A percentile compares a stretch with the other conserved stretches of the same genome.
These are phyloP conservation scores for Fusarium torreyae DNA, from an alignment of 2,329 filamentous ascomycete genomes.

Conservation along the genomic window DNA sequence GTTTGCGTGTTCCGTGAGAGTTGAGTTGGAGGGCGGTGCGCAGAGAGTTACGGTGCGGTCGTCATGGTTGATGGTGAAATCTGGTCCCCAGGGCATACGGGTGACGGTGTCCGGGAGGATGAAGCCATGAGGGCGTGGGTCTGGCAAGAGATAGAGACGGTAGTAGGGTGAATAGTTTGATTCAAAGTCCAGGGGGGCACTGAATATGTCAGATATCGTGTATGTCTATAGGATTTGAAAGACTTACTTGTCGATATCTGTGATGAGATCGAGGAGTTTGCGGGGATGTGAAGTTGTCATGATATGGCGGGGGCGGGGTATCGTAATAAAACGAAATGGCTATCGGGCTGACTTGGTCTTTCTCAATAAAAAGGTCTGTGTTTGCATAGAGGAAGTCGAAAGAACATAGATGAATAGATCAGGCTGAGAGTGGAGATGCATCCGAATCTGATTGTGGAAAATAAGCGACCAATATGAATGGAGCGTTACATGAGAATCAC, in stretches of 20 bases:
- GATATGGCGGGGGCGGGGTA: conserved; percentile 12
- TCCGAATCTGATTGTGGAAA: conserved; percentile 3
- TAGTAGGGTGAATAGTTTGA: conserved; percentile 59
- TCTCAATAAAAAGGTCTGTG: background rate
- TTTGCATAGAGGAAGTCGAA: background rate
- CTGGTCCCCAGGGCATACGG: conserved; percentile 63
- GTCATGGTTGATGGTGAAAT: conserved; percentile 56
- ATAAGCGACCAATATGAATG: conserved; percentile 14
- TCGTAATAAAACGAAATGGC: background rate
- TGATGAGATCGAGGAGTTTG: conserved; percentile 57
- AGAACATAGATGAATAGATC: background rate
- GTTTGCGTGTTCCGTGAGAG: conserved; percentile 54
- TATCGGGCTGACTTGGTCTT: background rate
- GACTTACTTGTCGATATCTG: conserved; percentile 61
- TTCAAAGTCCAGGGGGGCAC: conserved; percentile 64
- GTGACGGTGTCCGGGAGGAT: conserved; percentile 62
- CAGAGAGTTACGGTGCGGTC: conserved; percentile 54
- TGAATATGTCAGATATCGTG: conserved; percentile 40
- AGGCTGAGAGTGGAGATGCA: conserved; percentile 25
- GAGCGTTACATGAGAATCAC: background rate
- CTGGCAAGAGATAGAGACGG: conserved; percentile 61
- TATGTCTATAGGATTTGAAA: background rate
- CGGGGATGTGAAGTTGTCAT: conserved; percentile 41
- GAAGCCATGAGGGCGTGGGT: conserved; percentile 65
- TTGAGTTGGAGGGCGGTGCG: conserved; percentile 41